A percentile compares a stretch with the other conserved stretches of the same genome.
Conservation (phyloP, 352 stramenopile genomes). For the Pythium aphanidermatum region DNA sequence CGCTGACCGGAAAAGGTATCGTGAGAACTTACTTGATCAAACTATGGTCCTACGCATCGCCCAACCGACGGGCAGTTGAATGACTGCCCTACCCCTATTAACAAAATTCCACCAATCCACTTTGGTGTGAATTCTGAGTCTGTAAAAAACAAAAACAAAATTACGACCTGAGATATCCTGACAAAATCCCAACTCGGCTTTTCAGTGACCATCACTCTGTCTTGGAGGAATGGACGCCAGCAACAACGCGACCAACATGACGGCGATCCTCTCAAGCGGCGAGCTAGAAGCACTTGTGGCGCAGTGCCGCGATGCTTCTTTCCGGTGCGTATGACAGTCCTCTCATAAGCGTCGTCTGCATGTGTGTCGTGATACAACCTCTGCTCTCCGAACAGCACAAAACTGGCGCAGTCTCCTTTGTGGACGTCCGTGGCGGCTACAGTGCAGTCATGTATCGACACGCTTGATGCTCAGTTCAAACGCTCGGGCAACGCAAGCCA, state of each 20-base stretch:
- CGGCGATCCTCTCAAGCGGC: background rate
- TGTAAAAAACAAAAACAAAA: background rate
- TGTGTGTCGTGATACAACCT: too few species aligned
- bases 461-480: conserved; percentile 12
- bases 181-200: too few species aligned
- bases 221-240: conserved; percentile 12
- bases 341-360: background rate
- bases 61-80: background rate
- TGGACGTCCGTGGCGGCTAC: conserved; percentile 17
- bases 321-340: conserved; percentile 28
- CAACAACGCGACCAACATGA: background rate
- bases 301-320: conserved; percentile 40
- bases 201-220: conserved; percentile 18
- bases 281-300: conserved; percentile 50
- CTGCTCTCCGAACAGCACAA: conserved; percentile 6
- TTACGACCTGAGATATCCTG: background rate
- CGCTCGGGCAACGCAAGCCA: conserved; percentile 9
- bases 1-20: too few species aligned
- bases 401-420: conserved; percentile 14
- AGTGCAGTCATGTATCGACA: conserved; percentile 10
- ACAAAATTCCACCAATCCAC: background rate
- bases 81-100: too few species aligned
- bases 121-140: background rate
- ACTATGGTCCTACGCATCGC: background rate
- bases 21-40: background rate